A percentile compares a stretch with the other conserved stretches of the same genome.
phyloP scores from a whole-genome alignment of 192 early-diverging fungal species.

The Linnemannia hyalina region DNA sequence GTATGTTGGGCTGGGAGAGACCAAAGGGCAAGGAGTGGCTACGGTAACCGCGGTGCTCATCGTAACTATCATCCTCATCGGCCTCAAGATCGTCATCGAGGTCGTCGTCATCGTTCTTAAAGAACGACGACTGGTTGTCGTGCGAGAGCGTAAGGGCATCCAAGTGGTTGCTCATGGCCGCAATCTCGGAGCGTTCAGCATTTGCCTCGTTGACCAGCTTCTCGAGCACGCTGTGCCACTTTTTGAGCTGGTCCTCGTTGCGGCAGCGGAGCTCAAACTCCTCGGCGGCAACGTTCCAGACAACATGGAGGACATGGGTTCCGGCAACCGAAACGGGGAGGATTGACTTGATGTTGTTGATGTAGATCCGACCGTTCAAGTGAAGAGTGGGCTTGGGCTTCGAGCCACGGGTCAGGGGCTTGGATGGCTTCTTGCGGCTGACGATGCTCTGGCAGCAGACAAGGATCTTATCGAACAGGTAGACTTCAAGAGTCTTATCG shows the following conservation, averaged over 20 bases:
- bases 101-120: constrained; percentile 60
- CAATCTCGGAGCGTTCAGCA: constrained; percentile 27
- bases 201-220: constrained; percentile 72
- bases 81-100: constrained; percentile 59
- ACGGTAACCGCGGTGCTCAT: constrained; percentile 38
- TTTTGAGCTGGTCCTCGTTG: constrained; percentile 91
- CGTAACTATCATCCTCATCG: constrained; percentile 52
- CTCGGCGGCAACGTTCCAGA: constrained; percentile 84
- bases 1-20: constrained; percentile 26
- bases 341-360: constrained; percentile 76
- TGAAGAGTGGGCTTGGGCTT: constrained; percentile 78
- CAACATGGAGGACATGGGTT: constrained; percentile 76
- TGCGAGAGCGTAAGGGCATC: constrained; percentile 13
- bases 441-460: constrained; percentile 92
- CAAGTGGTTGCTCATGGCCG: constrained; percentile 28
- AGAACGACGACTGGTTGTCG: constrained; percentile 53
- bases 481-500: constrained; percentile 88
- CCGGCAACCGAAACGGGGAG: constrained; percentile 50
- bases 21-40: constrained; percentile 57
- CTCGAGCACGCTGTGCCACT: constrained; percentile 88
- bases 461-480: constrained; percentile 93
- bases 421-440: constrained; percentile 58
- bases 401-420: constrained; percentile 50
- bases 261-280: constrained; percentile 90
- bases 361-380: constrained; percentile 90